Conservation (phyloP, 2,329 filamentous ascomycete genomes). For the Fusarium neocosmosporiellum region DNA sequence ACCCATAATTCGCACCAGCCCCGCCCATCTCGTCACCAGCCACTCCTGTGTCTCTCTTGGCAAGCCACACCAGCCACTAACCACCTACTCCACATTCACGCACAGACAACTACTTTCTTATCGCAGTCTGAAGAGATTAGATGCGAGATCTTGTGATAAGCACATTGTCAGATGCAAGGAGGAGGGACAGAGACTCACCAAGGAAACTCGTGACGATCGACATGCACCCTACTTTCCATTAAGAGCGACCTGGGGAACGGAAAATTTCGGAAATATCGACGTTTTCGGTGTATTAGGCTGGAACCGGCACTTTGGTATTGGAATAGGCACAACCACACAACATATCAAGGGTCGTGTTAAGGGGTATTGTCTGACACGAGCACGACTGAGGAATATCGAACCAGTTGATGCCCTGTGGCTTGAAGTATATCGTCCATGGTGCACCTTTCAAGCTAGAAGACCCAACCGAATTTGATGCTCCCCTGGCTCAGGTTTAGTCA, state of each 20-base stretch:
- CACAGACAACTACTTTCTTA: neutral
- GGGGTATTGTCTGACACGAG: neutral
- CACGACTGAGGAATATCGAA: neutral
- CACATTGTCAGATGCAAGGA: neutral
- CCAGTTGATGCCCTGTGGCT: neutral
- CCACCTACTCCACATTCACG: neutral
- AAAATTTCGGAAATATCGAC: neutral
- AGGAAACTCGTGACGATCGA: neutral
- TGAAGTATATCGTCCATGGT: neutral
- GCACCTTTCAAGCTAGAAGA: neutral
- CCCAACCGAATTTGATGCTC: neutral
- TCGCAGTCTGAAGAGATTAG: neutral
- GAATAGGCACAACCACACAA: neutral
- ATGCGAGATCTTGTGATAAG: neutral
- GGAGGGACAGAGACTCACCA: neutral
- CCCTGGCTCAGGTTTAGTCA: neutral
- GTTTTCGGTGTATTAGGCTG: neutral
- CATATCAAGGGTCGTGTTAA: neutral
- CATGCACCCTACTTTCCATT: neutral
- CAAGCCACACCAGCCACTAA: neutral
- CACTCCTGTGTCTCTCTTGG: neutral
- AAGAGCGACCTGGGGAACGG: neutral
- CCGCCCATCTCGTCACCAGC: neutral
- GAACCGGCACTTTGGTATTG: neutral
- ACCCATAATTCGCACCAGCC: neutral